Conservation (phyloP, 2,329 filamentous ascomycete species). For the Zasmidium cellare region DNA sequence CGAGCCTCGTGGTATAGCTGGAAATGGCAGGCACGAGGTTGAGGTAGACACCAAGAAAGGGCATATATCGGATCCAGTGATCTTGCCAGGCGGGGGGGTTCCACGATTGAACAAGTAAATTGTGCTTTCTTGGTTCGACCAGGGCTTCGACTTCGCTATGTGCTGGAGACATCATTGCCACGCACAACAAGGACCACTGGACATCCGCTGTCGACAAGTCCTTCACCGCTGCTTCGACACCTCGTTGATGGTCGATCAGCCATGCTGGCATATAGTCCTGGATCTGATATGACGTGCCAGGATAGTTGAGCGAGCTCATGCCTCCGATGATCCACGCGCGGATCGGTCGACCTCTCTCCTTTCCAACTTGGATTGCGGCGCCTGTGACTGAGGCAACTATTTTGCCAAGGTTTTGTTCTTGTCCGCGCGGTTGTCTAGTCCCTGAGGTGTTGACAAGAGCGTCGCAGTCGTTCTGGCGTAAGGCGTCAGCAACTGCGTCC, state of each 20-base stretch:
- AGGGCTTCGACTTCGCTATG: not conserved
- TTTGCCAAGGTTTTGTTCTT: constrained; percentile 37
- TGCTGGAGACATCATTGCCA: constrained; percentile 34
- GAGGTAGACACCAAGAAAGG: constrained; percentile 32
- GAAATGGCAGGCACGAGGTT: constrained; percentile 32
- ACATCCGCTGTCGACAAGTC: constrained; percentile 32
- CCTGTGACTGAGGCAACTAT: constrained; percentile 39
- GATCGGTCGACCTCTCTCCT: constrained; percentile 37
- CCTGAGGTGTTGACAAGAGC: constrained; percentile 44
- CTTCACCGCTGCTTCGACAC: not conserved
- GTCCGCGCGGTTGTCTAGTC: constrained; percentile 28
- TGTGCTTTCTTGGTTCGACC: constrained; percentile 32
- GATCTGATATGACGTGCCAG: constrained; percentile 28
- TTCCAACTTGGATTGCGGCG: constrained; percentile 36
- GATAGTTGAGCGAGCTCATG: constrained; percentile 38
- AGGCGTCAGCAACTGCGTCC: constrained; percentile 35
- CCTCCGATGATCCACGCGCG: constrained; percentile 43
- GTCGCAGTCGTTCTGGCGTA: constrained; percentile 40
- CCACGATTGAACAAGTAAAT: constrained; percentile 32
- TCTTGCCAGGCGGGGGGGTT: constrained; percentile 38
- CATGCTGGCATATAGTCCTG: constrained; percentile 2
- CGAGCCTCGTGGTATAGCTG: constrained; percentile 40
- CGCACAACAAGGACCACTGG: constrained; percentile 43
- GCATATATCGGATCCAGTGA: constrained; percentile 35
- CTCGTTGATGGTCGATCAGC: not conserved